A percentile compares a stretch with the other conserved stretches of the same genome.
Evolutionary conservation across 2,329 filamentous ascomycete genomes (phyloP).

Genomic region (Sclerotinia minor): DNA sequence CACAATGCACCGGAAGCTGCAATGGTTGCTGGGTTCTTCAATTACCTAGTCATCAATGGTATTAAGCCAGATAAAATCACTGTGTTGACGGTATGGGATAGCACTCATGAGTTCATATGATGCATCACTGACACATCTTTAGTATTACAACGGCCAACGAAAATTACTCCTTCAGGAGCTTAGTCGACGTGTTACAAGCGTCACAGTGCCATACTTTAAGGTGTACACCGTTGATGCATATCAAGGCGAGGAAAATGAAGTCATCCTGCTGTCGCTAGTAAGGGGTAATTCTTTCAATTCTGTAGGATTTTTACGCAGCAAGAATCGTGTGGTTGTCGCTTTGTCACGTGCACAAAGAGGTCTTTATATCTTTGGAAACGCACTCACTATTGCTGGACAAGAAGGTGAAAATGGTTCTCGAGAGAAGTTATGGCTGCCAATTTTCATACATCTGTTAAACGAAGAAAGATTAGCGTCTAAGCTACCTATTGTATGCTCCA

Average conservation of each 20-base stretch:
- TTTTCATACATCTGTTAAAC: conserved; percentile 46
- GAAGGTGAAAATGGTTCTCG: conserved; percentile 30
- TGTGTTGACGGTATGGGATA: conserved; percentile 58
- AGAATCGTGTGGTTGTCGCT: conserved; percentile 59
- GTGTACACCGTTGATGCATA: conserved; percentile 86
- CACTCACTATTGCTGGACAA: conserved; percentile 46
- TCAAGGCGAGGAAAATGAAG: conserved; percentile 86
- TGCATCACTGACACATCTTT: background rate
- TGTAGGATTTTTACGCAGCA: conserved; percentile 73
- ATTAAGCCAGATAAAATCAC: conserved; percentile 64
- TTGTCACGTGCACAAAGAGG: conserved; percentile 72
- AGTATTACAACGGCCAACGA: conserved; percentile 82
- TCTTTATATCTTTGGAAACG: conserved; percentile 84
- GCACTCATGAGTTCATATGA: background rate
- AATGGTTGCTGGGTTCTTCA: conserved; percentile 72
- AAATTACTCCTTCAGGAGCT: conserved; percentile 58
- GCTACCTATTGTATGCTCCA: conserved; percentile 63
- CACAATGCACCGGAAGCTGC: conserved; percentile 70
- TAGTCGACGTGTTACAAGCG: conserved; percentile 45
- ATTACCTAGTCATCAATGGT: conserved; percentile 71
- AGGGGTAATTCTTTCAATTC: conserved; percentile 59
- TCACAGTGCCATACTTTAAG: conserved; percentile 44
- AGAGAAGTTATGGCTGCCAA: conserved; percentile 37
- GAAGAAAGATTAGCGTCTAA: conserved; percentile 42
- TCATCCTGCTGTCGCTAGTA: conserved; percentile 78